Evolutionary conservation across 2,329 filamentous ascomycete genomes (phyloP).

Genomic region (Colletotrichum higginsianum): DNA sequence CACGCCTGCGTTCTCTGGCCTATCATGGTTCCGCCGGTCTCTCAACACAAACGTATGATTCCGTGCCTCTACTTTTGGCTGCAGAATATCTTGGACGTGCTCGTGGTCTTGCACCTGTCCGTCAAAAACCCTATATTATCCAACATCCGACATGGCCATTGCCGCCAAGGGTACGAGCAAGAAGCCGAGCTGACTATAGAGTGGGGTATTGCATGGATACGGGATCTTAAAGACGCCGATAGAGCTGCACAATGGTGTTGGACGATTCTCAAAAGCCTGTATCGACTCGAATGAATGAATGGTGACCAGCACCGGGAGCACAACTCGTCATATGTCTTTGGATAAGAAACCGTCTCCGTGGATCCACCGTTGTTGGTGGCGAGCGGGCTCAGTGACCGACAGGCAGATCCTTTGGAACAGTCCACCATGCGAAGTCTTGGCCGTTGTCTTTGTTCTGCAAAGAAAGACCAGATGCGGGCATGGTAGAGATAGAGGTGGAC

Average conservation of each 20-base stretch:
- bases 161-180: conserved; percentile 64
- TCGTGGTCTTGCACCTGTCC: conserved; percentile 70
- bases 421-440: no score
- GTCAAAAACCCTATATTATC: conserved; percentile 65
- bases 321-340: not conserved
- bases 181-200: conserved; percentile 64
- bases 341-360: not conserved
- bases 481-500: no score
- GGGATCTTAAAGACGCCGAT: conserved; percentile 69
- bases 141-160: conserved; percentile 64
- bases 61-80: conserved; percentile 74
- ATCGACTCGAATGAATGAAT: conserved; percentile 51
- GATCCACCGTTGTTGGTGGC: no score
- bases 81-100: conserved; percentile 72
- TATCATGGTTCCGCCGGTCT: conserved; percentile 69
- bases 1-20: conserved; percentile 73
- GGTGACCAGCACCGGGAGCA: not conserved
- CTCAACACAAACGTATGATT: conserved; percentile 70
- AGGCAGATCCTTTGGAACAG: no score
- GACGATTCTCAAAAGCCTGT: conserved; percentile 64
- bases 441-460: no score
- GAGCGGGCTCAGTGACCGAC: no score
- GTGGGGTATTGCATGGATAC: conserved; percentile 72
- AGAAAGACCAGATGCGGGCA: no score
- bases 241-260: conserved; percentile 70